Base-by-base conservation (phyloP, 495 filamentous ascomycete genomes). In the Ascodesmis nigricans region DNA sequence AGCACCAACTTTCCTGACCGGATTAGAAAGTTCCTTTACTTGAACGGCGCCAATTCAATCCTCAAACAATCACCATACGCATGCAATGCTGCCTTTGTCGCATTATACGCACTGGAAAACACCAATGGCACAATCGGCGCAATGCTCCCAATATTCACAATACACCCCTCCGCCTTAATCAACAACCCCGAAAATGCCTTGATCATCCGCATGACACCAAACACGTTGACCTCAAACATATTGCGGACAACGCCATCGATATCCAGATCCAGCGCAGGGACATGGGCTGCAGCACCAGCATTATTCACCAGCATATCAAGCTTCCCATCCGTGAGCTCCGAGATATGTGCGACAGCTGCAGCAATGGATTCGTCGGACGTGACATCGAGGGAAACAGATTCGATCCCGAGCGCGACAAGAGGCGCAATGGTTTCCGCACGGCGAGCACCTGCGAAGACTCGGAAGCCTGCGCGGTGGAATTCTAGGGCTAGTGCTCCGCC, bases 291-390 rank as follows among this genome's bases (percentile, higher is more conserved):
- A 60, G 57, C 38, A 44, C 38, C 47, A 23, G 66, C 63, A 38
- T 71, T 71, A 44, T 72, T 71, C 28, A 72, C 49, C 4, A 73
- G 55, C 14, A 61, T 48, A 31, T 66, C 58, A 4, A 73, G 55
- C 9, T 36, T 48, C 10, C 51, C 51, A 2, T 39, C 40, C 4
- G 50, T 46, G n/a, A 35, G 34, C 7, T 29, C 21, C 3, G 44
- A 21, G 15, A 54, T 32, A 13, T 34, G 32, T n/a, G 46, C 35
- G 16, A 39, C 38, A 1, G 34, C 50, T 28, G 30, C 28, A 3
- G 31, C 35, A 37, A 68, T 63, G 0, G 58, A 59, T 4, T 44
- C 39, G 1, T 39, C 39, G 5, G 49, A 53, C 2, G 55, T 58
- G 8, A 69, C 58, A 42, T 69, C 66, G 9, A 70, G 53, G n/a